Percentiles rank a stretch among this genome's conserved stretches.
Evolutionary conservation across 768 basidiomycete genomes (phyloP).

Genomic region (Leccinellum albellum): DNA sequence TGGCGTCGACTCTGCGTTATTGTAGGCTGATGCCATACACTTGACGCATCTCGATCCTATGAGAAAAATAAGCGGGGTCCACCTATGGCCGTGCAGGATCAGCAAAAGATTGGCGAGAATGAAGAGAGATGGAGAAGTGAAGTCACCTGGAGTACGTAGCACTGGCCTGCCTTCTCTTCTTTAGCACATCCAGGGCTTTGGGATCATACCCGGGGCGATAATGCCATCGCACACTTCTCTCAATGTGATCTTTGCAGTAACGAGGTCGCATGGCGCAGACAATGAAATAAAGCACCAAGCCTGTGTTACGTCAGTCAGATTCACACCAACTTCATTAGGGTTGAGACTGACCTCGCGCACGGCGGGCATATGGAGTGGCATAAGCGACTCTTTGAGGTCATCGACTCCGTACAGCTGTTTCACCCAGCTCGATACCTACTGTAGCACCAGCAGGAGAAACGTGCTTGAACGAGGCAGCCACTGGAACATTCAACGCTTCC

Average conservation of each 20-base stretch:
- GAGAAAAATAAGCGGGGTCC: slow-evolving; percentile 77
- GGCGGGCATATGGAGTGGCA: slow-evolving; percentile 91
- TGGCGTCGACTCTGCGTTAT: slow-evolving; percentile 86
- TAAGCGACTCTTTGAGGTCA: slow-evolving; percentile 86
- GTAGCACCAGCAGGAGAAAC: slow-evolving; percentile 98
- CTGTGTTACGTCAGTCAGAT: slow-evolving; percentile 35
- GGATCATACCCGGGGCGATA: slow-evolving; percentile 91
- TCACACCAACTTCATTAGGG: not conserved
- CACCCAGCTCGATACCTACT: slow-evolving; percentile 76
- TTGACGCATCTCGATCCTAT: slow-evolving; percentile 85
- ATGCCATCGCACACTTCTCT: slow-evolving; percentile 98
- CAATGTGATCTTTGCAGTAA: slow-evolving; percentile 96
- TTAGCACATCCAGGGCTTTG: slow-evolving; percentile 85
- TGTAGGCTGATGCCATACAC: slow-evolving; percentile 91
- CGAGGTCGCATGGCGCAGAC: slow-evolving; percentile 87
- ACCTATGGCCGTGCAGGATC: slow-evolving; percentile 55
- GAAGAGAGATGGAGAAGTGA: slow-evolving; percentile 12
- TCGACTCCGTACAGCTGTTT: slow-evolving; percentile 96
- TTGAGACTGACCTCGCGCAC: slow-evolving; percentile 70
- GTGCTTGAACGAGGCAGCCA: slow-evolving; percentile 99
- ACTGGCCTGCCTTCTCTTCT: slow-evolving; percentile 97
- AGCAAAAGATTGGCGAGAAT: not conserved
- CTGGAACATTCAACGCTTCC: slow-evolving; percentile 81
- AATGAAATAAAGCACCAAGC: slow-evolving; percentile 98
- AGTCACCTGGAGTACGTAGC: slow-evolving; percentile 90